These are phyloP conservation scores for Trifolium pratense DNA, from an alignment of 306 rosid species.

Conservation along the genomic window DNA sequence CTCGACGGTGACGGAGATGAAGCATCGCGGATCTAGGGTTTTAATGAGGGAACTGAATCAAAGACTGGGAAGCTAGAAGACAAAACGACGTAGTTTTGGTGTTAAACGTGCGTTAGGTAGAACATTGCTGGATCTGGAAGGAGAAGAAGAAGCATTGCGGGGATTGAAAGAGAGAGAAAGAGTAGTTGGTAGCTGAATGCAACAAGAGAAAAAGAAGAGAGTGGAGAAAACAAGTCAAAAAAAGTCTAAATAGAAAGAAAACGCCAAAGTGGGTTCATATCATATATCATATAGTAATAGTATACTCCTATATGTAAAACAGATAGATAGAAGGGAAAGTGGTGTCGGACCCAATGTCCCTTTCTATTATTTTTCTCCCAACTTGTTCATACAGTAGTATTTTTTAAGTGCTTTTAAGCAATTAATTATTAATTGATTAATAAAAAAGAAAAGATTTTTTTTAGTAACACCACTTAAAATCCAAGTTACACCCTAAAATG, in stretches of 20 bases:
- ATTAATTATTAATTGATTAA: too few species aligned
- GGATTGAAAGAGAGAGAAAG: background rate
- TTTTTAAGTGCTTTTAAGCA: background rate
- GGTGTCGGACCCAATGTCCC: slow-evolving; percentile 56
- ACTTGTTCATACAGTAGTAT: slow-evolving; percentile 9
- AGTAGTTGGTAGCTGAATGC: slow-evolving; percentile 2
- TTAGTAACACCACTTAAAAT: too few species aligned
- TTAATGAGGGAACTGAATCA: background rate
- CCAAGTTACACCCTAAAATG: too few species aligned
- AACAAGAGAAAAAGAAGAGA: slow-evolving; percentile 5
- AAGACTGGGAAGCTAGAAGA: background rate
- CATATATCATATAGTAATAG: too few species aligned
- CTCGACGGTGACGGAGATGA: slow-evolving; percentile 95
- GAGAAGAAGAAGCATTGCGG: slow-evolving; percentile 39
- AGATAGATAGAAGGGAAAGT: background rate
- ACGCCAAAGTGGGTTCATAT: slow-evolving; percentile 46
- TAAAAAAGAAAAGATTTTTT: too few species aligned
- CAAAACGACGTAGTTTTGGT: slow-evolving; percentile 6
- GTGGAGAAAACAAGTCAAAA: slow-evolving; percentile 61
- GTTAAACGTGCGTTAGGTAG: slow-evolving; percentile 32
- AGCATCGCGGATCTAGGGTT: slow-evolving; percentile 98
- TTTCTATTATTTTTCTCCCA: slow-evolving; percentile 35
- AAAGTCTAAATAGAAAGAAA: slow-evolving; percentile 57
- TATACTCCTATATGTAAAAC: background rate
- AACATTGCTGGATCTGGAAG: slow-evolving; percentile 74